Evolutionary conservation across 192 early-diverging fungal species (phyloP).

Genomic region (Hyaloraphidium curvatum): DNA sequence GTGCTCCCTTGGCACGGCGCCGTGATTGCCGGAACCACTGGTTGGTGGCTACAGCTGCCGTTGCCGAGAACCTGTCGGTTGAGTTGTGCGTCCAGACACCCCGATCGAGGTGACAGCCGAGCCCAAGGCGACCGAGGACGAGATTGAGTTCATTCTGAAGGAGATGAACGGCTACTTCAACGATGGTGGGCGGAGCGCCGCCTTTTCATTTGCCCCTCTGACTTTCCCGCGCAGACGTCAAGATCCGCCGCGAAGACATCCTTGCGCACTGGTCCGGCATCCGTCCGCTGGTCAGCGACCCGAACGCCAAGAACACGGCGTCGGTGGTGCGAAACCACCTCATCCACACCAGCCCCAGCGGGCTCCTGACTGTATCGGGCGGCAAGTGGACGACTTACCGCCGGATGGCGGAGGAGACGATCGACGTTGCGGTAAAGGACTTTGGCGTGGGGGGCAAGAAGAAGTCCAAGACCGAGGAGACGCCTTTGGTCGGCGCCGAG

Average conservation of each 20-base stretch:
- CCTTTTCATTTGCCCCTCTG: neutral
- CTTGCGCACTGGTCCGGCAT: slow-evolving; percentile 97
- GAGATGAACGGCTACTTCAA: slow-evolving; percentile 82
- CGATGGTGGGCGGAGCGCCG: slow-evolving; percentile 17
- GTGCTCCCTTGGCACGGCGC: slow-evolving; percentile 95
- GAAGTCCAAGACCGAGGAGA: slow-evolving; percentile 52
- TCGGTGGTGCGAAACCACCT: slow-evolving; percentile 93
- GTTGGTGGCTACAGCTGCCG: slow-evolving; percentile 3
- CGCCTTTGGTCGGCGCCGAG: slow-evolving; percentile 65
- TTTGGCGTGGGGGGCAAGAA: slow-evolving; percentile 25
- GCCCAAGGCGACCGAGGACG: slow-evolving; percentile 76
- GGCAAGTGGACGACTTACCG: slow-evolving; percentile 99
- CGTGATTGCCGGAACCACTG: slow-evolving; percentile 86
- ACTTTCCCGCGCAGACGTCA: slow-evolving; percentile 40
- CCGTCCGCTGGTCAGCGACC: slow-evolving; percentile 89
- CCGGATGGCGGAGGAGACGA: slow-evolving; percentile 86
- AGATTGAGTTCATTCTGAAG: slow-evolving; percentile 86
- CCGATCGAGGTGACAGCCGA: slow-evolving; percentile 64
- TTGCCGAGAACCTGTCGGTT: neutral
- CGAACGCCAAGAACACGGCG: slow-evolving; percentile 74
- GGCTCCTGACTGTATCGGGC: slow-evolving; percentile 84
- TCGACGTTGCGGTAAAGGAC: slow-evolving; percentile 65
- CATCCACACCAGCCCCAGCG: slow-evolving; percentile 65
- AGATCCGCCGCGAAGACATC: slow-evolving; percentile 90
- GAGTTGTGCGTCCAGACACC: slow-evolving; percentile 39